Evolutionary conservation across 257 asterid genomes (phyloP).

Genomic region (Gardenia jasminoides): DNA sequence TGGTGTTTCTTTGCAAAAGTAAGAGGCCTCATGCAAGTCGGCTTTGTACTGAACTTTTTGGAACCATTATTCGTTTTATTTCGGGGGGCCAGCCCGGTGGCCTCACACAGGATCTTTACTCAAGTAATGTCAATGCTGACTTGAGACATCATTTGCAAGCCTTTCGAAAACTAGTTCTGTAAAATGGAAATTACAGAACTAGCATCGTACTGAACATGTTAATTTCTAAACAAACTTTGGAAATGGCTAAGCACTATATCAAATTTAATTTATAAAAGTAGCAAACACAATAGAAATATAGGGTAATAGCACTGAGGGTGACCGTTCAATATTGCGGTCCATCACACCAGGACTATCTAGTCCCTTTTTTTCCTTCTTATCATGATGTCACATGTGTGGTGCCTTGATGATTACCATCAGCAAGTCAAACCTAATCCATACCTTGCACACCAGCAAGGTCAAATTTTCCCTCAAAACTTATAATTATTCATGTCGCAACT

Average conservation of each 20-base stretch:
- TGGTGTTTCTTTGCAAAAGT: not conserved
- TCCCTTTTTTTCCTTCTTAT: not conserved
- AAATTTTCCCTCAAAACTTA: not conserved
- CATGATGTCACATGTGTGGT: conserved; percentile 7
- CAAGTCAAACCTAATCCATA: conserved; percentile 26
- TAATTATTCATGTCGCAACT: not conserved
- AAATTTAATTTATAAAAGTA: not conserved
- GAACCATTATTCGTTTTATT: not conserved
- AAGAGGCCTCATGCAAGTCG: conserved; percentile 4
- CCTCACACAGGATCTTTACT: not conserved
- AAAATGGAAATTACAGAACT: no score
- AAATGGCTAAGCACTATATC: no score
- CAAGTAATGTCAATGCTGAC: not conserved
- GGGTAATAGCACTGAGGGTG: not conserved
- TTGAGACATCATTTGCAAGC: not conserved
- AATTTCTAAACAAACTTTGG: no score
- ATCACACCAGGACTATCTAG: not conserved
- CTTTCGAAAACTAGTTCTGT: not conserved
- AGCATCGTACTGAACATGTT: no score
- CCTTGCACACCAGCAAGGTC: not conserved
- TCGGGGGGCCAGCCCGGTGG: not conserved
- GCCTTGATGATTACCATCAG: conserved; percentile 2
- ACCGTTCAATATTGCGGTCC: conserved; percentile 8
- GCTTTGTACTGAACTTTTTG: conserved; percentile 3
- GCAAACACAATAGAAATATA: not conserved